These are phyloP conservation scores for Aspergillus cejpii DNA, from an alignment of 2,329 filamentous ascomycete genomes.

Conservation along the genomic window DNA sequence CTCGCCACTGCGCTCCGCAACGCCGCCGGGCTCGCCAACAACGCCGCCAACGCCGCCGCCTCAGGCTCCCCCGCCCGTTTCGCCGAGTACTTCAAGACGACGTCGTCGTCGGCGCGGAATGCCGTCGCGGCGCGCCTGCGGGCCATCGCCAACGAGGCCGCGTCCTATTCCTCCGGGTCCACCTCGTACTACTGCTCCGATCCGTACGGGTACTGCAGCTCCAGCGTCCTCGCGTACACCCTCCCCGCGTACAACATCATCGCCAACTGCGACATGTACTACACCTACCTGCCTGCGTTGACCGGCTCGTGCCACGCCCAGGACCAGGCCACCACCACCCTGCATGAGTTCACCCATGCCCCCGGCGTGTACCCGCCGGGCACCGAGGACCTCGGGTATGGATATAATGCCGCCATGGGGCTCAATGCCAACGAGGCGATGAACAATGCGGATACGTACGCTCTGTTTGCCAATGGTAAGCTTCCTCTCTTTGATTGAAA, in stretches of 20 bases:
- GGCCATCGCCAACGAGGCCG: constrained; percentile 51
- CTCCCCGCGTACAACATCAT: constrained; percentile 50
- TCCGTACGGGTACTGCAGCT: constrained; percentile 47
- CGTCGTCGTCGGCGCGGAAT: constrained; percentile 40
- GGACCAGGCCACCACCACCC: constrained; percentile 57
- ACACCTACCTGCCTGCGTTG: constrained; percentile 44
- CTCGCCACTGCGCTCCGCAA: constrained; percentile 49
- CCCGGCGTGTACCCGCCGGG: constrained; percentile 49
- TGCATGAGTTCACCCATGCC: constrained; percentile 63
- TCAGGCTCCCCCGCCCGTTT: constrained; percentile 37
- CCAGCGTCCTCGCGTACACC: constrained; percentile 56
- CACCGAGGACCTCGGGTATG: constrained; percentile 54
- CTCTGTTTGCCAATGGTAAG: constrained; percentile 48
- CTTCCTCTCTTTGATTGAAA: not conserved
- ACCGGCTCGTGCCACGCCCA: constrained; percentile 53
- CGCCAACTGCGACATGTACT: constrained; percentile 58
- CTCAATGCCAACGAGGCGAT: constrained; percentile 49
- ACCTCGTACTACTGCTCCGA: constrained; percentile 57
- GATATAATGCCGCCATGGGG: constrained; percentile 46
- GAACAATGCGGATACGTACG: constrained; percentile 59
- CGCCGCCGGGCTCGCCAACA: constrained; percentile 40
- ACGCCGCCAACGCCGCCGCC: constrained; percentile 49
- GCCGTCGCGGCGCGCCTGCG: constrained; percentile 49
- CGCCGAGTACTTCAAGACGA: constrained; percentile 57
- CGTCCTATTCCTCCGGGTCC: constrained; percentile 43